These are phyloP conservation scores for Solanum phureja DNA, from an alignment of 257 asterid species.

Conservation along the genomic window DNA sequence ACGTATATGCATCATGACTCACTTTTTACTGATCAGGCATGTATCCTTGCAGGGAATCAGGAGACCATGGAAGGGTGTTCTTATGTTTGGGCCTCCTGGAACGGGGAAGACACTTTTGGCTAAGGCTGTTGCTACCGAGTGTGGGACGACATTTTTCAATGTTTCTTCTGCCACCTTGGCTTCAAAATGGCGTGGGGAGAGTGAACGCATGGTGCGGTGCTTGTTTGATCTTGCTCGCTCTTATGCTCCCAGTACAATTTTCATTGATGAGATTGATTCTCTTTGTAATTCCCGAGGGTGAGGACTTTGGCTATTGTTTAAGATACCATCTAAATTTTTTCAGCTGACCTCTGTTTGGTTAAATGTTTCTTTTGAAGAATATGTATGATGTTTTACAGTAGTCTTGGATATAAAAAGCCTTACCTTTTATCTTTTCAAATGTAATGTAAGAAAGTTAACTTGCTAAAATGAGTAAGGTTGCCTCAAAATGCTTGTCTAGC, in stretches of 20 bases:
- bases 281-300: constrained; percentile 99
- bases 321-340: background rate
- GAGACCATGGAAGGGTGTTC: constrained; percentile 99
- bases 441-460: background rate
- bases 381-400: background rate
- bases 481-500: background rate
- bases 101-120: constrained; percentile 99
- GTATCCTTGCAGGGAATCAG: constrained; percentile 73
- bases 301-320: constrained; percentile 16
- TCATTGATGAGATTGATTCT: constrained; percentile 98
- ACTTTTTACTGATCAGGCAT: background rate
- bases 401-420: background rate
- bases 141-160: constrained; percentile 96
- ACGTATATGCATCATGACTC: background rate
- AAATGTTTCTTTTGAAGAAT: background rate
- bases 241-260: constrained; percentile 96
- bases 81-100: constrained; percentile 99
- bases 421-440: background rate
- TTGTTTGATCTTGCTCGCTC: constrained; percentile 98
- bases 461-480: background rate
- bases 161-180: constrained; percentile 99
- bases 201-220: constrained; percentile 99
- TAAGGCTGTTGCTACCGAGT: constrained; percentile 98
- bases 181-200: constrained; percentile 99
- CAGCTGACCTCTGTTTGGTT: background rate